A percentile compares a stretch with the other conserved stretches of the same genome.
phyloP scores from a whole-genome alignment of 1,284 basidiomycete species.

The Cutaneotrichosporon daszewskae region DNA sequence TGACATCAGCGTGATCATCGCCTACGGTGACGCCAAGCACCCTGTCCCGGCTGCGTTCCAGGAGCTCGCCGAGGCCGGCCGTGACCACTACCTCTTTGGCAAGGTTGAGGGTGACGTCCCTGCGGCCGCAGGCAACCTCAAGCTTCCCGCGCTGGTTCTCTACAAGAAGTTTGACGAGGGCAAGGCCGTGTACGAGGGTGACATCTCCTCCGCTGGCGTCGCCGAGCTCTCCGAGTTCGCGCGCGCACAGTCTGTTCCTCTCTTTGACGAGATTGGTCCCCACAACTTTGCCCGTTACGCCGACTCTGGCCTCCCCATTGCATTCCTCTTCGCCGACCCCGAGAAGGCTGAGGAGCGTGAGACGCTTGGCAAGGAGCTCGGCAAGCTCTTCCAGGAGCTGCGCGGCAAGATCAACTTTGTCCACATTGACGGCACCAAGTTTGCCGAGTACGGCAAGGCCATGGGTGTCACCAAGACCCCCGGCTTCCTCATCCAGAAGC shows the following conservation, averaged over 20 bases:
- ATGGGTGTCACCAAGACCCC: constrained; percentile 78
- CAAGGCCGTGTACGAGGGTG: constrained; percentile 61
- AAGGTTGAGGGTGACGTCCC: constrained; percentile 62
- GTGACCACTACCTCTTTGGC: constrained; percentile 92
- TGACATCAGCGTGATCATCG: constrained; percentile 62
- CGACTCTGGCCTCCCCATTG: constrained; percentile 74
- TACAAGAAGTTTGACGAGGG: constrained; percentile 93
- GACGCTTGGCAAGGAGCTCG: constrained; percentile 62
- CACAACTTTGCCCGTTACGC: constrained; percentile 92
- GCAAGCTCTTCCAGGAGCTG: constrained; percentile 69
- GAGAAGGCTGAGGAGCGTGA: constrained; percentile 56
- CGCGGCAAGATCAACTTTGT: constrained; percentile 94
- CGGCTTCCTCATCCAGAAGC: constrained; percentile 85
- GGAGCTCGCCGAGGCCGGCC: constrained; percentile 73
- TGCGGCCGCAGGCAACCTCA: constrained; percentile 63
- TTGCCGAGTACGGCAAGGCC: constrained; percentile 90
- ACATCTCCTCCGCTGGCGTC: constrained; percentile 54
- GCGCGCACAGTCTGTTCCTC: constrained; percentile 74
- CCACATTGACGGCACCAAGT: constrained; percentile 95
- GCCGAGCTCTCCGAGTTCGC: constrained; percentile 72
- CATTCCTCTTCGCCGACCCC: constrained; percentile 91
- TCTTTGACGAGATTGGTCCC: constrained; percentile 86
- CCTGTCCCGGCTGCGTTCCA: constrained; percentile 68
- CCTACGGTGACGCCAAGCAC: constrained; percentile 67
- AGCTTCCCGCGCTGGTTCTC: constrained; percentile 74